Conservation (phyloP, 2,329 filamentous ascomycete species). For the Ceratocystis albifundus region DNA sequence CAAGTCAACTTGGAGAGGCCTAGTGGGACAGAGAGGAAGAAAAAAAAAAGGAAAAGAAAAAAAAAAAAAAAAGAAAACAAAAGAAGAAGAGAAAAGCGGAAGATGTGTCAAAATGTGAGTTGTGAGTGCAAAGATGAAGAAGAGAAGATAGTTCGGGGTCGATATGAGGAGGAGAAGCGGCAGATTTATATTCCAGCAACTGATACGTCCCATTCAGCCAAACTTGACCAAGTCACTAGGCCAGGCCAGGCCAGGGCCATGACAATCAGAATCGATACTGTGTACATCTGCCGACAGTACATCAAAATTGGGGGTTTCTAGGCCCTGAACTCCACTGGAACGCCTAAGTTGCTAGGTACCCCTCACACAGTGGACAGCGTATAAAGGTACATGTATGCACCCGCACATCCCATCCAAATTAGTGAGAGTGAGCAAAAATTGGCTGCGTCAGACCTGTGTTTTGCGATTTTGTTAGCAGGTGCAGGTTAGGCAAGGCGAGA, state of each 20-base stretch:
- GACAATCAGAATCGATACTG: not conserved
- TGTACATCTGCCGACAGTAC: constrained; percentile 8
- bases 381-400: not conserved
- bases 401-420: not conserved
- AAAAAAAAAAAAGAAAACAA: not conserved
- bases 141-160: not conserved
- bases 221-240: not conserved
- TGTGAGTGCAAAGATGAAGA: not conserved
- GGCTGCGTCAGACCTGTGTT: constrained; percentile 1
- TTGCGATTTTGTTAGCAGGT: not conserved
- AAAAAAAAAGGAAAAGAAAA: not conserved
- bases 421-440: not conserved
- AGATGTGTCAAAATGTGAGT: not conserved
- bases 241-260: not conserved
- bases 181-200: constrained; percentile 11
- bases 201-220: not conserved
- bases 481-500: not conserved
- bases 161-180: constrained; percentile 1
- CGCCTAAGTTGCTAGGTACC: not conserved
- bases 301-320: not conserved
- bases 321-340: not conserved
- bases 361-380: not conserved
- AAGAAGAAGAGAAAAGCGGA: not conserved
- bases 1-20: not conserved
- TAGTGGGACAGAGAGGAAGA: not conserved